phyloP scores from a whole-genome alignment of 106 monocot genomes.

The Hemerocallis citrina region DNA sequence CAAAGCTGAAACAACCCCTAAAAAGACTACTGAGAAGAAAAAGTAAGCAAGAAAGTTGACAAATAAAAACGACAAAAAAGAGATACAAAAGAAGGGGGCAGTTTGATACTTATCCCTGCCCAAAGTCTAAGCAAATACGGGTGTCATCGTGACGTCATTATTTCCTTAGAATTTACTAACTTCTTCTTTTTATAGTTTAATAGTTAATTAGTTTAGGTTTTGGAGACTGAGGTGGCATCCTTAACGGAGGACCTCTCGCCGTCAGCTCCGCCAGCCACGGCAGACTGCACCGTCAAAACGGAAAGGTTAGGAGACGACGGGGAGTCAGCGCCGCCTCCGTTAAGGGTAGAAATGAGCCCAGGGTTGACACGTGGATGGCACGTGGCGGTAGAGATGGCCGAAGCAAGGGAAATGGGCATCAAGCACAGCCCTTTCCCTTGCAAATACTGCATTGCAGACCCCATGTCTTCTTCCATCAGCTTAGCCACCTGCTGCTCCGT shows the following conservation, averaged over 20 bases:
- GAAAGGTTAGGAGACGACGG: conserved; percentile 57
- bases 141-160: too few relatives aligned
- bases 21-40: too few relatives aligned
- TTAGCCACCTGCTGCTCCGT: conserved; percentile 79
- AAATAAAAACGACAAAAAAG: too few relatives aligned
- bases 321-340: conserved; percentile 4
- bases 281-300: conserved; percentile 60
- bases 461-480: conserved; percentile 90
- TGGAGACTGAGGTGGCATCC: conserved; percentile 52
- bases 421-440: conserved; percentile 83
- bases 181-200: too few relatives aligned
- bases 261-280: conserved; percentile 26
- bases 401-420: conserved; percentile 86
- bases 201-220: too few relatives aligned
- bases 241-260: conserved; percentile 11
- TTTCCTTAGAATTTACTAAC: too few relatives aligned
- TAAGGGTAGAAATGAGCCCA: neutral
- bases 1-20: too few relatives aligned
- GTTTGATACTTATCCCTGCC: too few relatives aligned
- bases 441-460: conserved; percentile 74
- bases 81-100: too few relatives aligned
- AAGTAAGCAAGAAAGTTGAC: too few relatives aligned
- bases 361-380: conserved; percentile 11
- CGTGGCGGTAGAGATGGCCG: conserved; percentile 55
- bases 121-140: too few relatives aligned